Evolutionary conservation across 495 filamentous ascomycete species (phyloP), one percentile per base, ranked within the genome.

Genomic region (Podospora fimiseda): DNA sequence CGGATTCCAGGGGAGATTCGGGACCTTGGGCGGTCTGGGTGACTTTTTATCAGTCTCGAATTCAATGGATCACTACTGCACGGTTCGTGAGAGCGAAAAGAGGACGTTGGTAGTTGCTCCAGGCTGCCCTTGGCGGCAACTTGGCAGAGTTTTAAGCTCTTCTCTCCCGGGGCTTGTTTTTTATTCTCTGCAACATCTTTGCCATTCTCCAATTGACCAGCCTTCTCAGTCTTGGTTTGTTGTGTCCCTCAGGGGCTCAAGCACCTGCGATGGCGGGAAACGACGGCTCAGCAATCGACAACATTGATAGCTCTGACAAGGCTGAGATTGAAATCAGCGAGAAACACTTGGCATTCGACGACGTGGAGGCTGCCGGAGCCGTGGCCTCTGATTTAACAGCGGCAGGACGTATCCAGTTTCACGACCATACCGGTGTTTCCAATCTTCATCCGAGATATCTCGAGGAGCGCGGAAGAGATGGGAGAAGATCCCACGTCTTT

Each of bases 191-290:
- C 13, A 18, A 4, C 39, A 18, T 9, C 16, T 41, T 41, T 41
- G 39, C 39, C 8, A 14, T n/a, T n/a, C 39, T 41, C 16, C 6
- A 41, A 41, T 11, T 33, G 27, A 33, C 11, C 27, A 41, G 8
- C 6, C 39, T n/a, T n/a, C 14, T 4, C 5, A 41, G 16, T n/a
- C 14, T n/a, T n/a, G n/a, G 39, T 23, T 44, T 33, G 27, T 5
- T 33, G 27, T 33, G 6, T 33, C 18, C 9, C 19, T n/a, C 33
- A 41, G 33, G 33, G 33, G 5, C 33, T n/a, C n/a, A n/a, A n/a
- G 0, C 3, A 9, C 16, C 20, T 27, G 57, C 21, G 27, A 60
- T 60, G 57, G 57, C 52, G 22, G 16, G 22, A 24, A 23, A 50
- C 49, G 24, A 21, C 21, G 45, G 27, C 40, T 20, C 41, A 48